Evolutionary conservation across 768 basidiomycete species (phyloP).

Genomic region (Rubroboletus satanas): DNA sequence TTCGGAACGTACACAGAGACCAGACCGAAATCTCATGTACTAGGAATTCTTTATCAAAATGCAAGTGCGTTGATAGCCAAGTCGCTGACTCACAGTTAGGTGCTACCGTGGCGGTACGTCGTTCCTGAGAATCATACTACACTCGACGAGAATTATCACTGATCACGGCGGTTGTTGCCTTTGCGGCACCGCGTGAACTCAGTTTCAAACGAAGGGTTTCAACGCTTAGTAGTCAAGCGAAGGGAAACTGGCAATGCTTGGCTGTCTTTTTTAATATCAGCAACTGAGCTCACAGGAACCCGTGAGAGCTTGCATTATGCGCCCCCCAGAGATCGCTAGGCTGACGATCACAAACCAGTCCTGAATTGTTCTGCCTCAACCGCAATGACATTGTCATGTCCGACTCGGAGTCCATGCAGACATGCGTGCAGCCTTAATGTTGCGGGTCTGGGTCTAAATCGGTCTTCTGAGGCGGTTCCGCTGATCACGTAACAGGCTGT

Average conservation of each 20-base stretch:
- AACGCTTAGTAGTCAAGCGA: background rate
- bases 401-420: background rate
- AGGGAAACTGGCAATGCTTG: background rate
- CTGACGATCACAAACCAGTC: background rate
- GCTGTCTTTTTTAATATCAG: conserved; percentile 1
- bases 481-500: conserved; percentile 30
- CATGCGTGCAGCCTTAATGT: background rate
- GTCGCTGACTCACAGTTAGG: background rate
- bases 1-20: background rate
- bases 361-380: background rate
- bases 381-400: background rate
- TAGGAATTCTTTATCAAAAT: background rate
- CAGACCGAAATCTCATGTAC: background rate
- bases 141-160: background rate
- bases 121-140: conserved; percentile 19
- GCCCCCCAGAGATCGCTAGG: background rate
- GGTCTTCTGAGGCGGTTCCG: conserved; percentile 22
- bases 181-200: conserved; percentile 17
- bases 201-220: conserved; percentile 7
- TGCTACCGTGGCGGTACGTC: conserved; percentile 1
- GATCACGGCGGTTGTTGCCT: background rate
- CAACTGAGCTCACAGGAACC: background rate
- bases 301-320: conserved; percentile 3
- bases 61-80: background rate
- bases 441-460: conserved; percentile 11